A percentile compares a stretch with the other conserved stretches of the same genome.
phyloP scores from a whole-genome alignment of 257 asterid species.

The Solanum paucissectum region DNA sequence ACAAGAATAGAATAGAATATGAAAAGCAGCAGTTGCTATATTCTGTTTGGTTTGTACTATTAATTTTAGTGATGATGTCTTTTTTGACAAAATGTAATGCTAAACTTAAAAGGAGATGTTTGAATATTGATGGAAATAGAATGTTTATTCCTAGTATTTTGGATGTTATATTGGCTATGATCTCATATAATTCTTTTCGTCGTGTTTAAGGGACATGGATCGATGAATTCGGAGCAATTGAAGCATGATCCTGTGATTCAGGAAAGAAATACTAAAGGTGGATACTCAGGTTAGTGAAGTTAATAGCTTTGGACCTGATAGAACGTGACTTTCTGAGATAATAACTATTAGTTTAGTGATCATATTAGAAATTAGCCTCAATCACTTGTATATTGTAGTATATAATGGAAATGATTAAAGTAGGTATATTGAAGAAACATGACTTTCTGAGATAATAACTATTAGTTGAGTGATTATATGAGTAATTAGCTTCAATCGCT shows the following conservation, averaged over 20 bases:
- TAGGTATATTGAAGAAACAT: no score
- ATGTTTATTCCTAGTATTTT: not conserved
- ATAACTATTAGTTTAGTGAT: not conserved
- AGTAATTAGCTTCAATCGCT: no score
- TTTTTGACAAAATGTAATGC: not conserved
- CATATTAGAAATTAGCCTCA: not conserved
- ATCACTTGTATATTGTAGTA: not conserved
- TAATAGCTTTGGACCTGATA: not conserved
- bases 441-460: not conserved
- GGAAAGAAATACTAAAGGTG: constrained; percentile 32
- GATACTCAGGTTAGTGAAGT: constrained; percentile 32
- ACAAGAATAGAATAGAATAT: not conserved
- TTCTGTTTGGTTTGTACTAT: not conserved
- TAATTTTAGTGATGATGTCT: not conserved
- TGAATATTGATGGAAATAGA: not conserved
- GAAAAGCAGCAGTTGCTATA: not conserved
- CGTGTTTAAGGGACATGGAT: constrained; percentile 27
- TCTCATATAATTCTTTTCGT: not conserved
- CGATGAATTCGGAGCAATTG: constrained; percentile 21
- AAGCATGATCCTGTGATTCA: constrained; percentile 32
- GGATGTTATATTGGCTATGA: not conserved
- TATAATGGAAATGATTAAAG: no score
- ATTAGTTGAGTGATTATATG: not conserved
- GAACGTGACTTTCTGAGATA: not conserved
- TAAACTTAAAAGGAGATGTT: not conserved